phyloP scores from a whole-genome alignment of 129 eudicot species.

The Solidago caesia region DNA sequence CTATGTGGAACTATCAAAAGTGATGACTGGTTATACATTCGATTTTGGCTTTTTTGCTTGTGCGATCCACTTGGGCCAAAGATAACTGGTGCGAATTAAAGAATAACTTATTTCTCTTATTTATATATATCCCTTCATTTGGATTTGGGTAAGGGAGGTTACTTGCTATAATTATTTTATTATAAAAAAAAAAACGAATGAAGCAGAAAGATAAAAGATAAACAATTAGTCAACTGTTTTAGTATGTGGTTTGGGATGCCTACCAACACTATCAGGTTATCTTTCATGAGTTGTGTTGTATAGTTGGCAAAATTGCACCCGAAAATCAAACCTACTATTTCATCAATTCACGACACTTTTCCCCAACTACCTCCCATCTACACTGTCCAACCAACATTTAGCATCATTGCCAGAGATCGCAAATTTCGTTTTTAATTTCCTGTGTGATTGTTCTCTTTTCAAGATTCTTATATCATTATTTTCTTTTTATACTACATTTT shows the following conservation, averaged over 20 bases:
- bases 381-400: constrained; percentile 12
- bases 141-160: constrained; percentile 14
- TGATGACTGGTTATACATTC: background rate
- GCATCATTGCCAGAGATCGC: background rate
- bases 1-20: background rate
- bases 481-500: background rate
- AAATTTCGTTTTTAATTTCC: background rate
- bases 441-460: background rate
- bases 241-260: constrained; percentile 30
- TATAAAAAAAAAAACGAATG: background rate
- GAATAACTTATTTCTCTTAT: background rate
- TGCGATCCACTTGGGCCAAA: constrained; percentile 3
- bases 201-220: no score
- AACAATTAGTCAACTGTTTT: no score
- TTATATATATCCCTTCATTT: background rate
- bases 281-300: constrained; percentile 18
- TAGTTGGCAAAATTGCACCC: constrained; percentile 31
- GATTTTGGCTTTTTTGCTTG: background rate
- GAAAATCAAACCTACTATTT: constrained; percentile 26
- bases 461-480: background rate
- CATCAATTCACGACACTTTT: constrained; percentile 5
- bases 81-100: background rate
- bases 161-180: background rate
- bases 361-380: constrained; percentile 18
- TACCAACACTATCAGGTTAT: constrained; percentile 19